Conservation (phyloP, 495 filamentous ascomycete species). For the Neurospora pannonica region DNA sequence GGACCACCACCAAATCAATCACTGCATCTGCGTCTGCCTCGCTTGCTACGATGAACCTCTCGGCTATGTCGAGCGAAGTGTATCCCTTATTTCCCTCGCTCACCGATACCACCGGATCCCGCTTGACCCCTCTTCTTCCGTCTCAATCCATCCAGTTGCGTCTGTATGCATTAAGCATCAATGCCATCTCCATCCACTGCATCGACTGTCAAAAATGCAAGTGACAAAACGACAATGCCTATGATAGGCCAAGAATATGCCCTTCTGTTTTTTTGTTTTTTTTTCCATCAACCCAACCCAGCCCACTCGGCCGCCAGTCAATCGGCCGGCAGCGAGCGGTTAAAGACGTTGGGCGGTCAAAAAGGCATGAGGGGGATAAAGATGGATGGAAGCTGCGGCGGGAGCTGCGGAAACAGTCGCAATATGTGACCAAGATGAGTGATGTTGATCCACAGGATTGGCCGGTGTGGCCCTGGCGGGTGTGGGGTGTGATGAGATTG, state of each 20-base stretch:
- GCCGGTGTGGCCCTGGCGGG: background rate
- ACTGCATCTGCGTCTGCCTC: background rate
- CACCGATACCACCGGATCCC: fast-evolving
- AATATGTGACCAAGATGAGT: background rate
- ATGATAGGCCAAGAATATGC: background rate
- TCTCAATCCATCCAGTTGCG: background rate
- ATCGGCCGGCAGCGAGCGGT: background rate
- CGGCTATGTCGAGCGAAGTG: background rate
- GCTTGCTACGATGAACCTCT: background rate
- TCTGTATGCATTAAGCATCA: background rate
- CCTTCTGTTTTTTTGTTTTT: no score
- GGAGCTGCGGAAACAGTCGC: background rate
- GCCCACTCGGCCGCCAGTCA: background rate
- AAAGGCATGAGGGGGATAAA: background rate
- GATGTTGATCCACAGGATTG: background rate
- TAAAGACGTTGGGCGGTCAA: background rate
- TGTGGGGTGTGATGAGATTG: background rate
- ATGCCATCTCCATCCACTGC: background rate
- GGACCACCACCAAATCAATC: background rate
- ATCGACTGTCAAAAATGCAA: background rate
- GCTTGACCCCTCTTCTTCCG: background rate
- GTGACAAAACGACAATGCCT: background rate
- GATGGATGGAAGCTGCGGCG: background rate
- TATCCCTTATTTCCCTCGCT: background rate
- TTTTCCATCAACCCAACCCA: background rate